These are phyloP conservation scores for Pestalotiopsis sp. DNA, from an alignment of 2,329 filamentous ascomycete species.

Conservation along the genomic window DNA sequence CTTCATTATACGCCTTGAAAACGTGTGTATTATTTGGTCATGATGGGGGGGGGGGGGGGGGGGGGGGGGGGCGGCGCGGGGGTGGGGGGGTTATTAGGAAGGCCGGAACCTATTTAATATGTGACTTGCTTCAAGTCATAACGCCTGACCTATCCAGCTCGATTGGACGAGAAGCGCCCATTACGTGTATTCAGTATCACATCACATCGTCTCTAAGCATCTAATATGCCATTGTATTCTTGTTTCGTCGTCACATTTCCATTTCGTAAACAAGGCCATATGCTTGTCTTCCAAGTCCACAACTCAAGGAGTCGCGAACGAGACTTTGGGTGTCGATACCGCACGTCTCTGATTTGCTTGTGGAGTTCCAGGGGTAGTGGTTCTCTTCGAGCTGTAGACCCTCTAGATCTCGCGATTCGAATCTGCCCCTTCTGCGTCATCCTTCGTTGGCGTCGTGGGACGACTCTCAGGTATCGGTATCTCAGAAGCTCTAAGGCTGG, in stretches of 20 bases:
- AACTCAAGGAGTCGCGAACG: not conserved
- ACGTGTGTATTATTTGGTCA: no score
- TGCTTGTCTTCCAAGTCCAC: not conserved
- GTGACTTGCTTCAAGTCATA: no score
- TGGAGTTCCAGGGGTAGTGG: not conserved
- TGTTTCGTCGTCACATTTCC: not conserved
- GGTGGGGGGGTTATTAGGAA: no score
- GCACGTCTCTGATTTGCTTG: not conserved
- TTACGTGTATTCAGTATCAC: not conserved
- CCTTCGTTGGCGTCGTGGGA: slow-evolving; percentile 16
- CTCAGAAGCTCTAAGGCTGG: slow-evolving; percentile 10
- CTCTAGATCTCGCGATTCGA: not conserved
- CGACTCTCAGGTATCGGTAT: slow-evolving; percentile 13
- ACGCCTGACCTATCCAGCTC: not conserved
- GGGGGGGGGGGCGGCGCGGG: no score
- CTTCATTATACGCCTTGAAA: no score
- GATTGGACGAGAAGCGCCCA: not conserved
- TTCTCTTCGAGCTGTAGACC: no score
- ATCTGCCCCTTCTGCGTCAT: slow-evolving; percentile 10
- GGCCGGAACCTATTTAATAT: no score
- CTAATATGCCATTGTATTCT: not conserved
- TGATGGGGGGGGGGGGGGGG: no score
- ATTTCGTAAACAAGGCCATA: slow-evolving; percentile 1
- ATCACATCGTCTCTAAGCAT: not conserved
- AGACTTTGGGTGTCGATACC: not conserved